Evolutionary conservation across 139 green algal species (phyloP).

Genomic region (Micractinium conductrix): DNA sequence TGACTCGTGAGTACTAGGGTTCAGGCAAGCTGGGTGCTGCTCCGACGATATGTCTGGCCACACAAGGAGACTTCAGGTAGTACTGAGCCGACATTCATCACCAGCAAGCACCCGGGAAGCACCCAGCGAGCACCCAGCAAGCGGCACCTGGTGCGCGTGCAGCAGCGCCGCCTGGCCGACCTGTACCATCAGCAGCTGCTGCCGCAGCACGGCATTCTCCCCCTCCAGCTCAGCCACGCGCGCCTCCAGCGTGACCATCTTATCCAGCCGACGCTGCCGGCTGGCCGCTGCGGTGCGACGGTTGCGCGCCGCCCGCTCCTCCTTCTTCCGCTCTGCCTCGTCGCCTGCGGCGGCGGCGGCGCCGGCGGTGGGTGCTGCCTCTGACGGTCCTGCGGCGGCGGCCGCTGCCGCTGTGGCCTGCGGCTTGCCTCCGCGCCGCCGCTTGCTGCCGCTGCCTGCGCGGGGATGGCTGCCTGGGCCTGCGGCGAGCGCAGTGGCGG

Average conservation of each 20-base stretch:
- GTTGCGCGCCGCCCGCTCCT: conserved; percentile 47
- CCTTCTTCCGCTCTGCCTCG: conserved; percentile 35
- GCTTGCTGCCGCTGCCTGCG: background rate
- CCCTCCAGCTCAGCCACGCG: conserved; percentile 38
- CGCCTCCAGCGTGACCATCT: conserved; percentile 30
- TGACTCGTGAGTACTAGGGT: background rate
- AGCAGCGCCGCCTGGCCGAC: no score
- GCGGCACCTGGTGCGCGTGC: background rate
- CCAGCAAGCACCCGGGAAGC: background rate
- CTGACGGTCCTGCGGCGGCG: background rate
- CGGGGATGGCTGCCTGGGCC: no score
- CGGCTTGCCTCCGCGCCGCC: background rate
- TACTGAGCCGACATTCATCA: background rate
- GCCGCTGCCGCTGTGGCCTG: background rate
- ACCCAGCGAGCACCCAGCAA: background rate
- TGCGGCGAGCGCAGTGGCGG: no score
- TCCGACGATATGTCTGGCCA: no score
- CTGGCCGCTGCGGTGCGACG: conserved; percentile 42
- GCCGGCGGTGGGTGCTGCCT: background rate
- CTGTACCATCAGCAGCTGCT: background rate
- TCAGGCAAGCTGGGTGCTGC: no score
- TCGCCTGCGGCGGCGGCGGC: background rate
- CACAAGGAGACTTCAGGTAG: no score
- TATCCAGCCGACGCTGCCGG: conserved; percentile 39
- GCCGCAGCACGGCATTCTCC: conserved; percentile 9